Percentiles rank a stretch among this genome's conserved stretches.
Conservation (phyloP, 345 rosid genomes). For the Turnera subulata region DNA sequence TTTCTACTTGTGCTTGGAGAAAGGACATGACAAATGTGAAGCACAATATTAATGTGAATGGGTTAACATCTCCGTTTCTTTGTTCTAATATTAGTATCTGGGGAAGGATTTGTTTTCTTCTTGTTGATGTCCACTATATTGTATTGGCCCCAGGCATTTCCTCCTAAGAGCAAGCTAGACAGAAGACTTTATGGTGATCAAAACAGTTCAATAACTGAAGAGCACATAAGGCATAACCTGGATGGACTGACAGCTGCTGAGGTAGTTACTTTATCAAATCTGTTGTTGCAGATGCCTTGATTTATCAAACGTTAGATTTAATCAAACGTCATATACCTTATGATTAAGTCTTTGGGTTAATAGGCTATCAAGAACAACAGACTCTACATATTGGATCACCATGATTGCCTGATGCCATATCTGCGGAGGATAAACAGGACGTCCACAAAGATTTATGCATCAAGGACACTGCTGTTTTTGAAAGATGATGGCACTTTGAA, state of each 20-base stretch:
- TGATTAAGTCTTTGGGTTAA: neutral
- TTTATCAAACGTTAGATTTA: too few species aligned
- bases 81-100: too few species aligned
- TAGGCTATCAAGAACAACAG: constrained; percentile 59
- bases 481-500: constrained; percentile 73
- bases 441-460: constrained; percentile 56
- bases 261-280: neutral
- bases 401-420: constrained; percentile 76
- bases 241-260: neutral
- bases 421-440: constrained; percentile 63
- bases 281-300: neutral
- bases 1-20: neutral
- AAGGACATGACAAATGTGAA: too few species aligned
- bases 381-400: constrained; percentile 78
- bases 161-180: neutral
- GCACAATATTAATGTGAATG: too few species aligned
- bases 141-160: neutral
- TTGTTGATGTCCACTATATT: neutral
- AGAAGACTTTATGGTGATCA: neutral
- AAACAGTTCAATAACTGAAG: neutral
- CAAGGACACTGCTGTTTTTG: constrained; percentile 74
- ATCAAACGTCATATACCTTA: neutral
- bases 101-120: neutral
- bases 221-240: neutral
- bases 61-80: too few species aligned